Evolutionary conservation across 2,329 filamentous ascomycete genomes (phyloP), one percentile per base, ranked within the genome.

Genomic region (Aspergillus sp.): DNA sequence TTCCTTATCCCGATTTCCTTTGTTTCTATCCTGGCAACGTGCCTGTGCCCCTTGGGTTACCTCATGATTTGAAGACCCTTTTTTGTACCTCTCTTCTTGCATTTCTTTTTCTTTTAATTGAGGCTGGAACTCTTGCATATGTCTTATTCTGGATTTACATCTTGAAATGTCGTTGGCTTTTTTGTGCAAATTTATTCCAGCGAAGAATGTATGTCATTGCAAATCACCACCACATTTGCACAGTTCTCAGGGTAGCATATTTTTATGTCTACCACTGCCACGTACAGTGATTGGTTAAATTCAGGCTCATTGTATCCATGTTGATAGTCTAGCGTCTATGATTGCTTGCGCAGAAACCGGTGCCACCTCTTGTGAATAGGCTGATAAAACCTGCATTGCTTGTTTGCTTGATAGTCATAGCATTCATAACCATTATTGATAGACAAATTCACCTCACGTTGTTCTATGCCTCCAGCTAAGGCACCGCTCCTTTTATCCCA

Each of bases 41-140:
- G 24, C 12, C 22, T 30, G 22, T 19, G 22, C 44, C 19, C 40
- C 6, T 41, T 46, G 39, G 37, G 22, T 37, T 33, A 34, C 24
- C 42, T 41, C 33, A 12, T 41, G 30, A 39, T 44, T 42, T 17
- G 30, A 47, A 47, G 41, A 40, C 22, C 19, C 34, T 27, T 48
- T 30, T 30, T 33, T 30, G 8, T 42, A 49, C 52, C 27, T 33
- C 44, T 48, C 30, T 17, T 56, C 51, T 51, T 37, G 30, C 20
- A 30, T 47, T 19, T 45, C 34, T 30, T 20, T 17, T 27, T 7
- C 24, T 24, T 24, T 24, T 24, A 24, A 64, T 63, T 53, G 58
- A 62, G 60, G 61, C 61, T 63, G 61, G 61, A 49, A 61, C 61
- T 61, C 57, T 55, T 60, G 50, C 59, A 61, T 63, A 42, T 61